Evolutionary conservation across 1,284 basidiomycete genomes (phyloP).

Genomic region (Jaminaea rosea): DNA sequence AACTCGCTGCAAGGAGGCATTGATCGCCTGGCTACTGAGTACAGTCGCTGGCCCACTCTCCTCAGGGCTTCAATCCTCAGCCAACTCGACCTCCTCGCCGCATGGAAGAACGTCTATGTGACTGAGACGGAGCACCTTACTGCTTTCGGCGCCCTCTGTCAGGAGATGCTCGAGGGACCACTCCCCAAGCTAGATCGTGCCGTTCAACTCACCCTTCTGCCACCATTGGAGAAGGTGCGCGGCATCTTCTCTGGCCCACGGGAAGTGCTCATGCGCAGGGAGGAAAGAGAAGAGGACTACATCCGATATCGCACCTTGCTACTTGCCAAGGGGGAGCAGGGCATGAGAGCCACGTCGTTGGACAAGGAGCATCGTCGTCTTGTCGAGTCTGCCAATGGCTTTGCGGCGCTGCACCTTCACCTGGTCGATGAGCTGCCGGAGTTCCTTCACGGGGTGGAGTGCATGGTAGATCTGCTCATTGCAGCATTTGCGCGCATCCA

Average conservation of each 20-base stretch:
- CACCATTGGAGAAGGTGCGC: conserved; percentile 40
- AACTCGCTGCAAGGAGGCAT: conserved; percentile 17
- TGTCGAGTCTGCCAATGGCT: conserved; percentile 41
- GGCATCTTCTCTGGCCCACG: conserved; percentile 26
- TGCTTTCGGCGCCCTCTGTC: no score
- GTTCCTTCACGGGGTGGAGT: conserved; percentile 44
- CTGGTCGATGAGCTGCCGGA: conserved; percentile 48
- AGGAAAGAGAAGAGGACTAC: conserved; percentile 46
- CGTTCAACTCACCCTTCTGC: conserved; percentile 18
- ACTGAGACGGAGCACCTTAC: no score
- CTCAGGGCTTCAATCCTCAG: background rate
- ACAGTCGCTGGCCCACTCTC: background rate
- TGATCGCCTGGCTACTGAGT: conserved; percentile 13
- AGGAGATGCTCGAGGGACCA: no score
- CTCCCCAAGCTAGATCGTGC: conserved; percentile 21
- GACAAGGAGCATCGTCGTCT: conserved; percentile 29
- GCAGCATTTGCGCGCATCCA: conserved; percentile 43
- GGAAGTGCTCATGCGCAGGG: conserved; percentile 42
- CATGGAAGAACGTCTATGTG: background rate
- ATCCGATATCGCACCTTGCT: conserved; percentile 31
- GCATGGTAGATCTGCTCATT: conserved; percentile 45
- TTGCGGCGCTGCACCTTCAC: conserved; percentile 46
- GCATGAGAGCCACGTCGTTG: conserved; percentile 10
- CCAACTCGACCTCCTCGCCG: background rate
- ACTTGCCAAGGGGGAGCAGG: conserved; percentile 6